Evolutionary conservation across 352 stramenopile genomes (phyloP).

Genomic region (Phytophthora cryptogea): DNA sequence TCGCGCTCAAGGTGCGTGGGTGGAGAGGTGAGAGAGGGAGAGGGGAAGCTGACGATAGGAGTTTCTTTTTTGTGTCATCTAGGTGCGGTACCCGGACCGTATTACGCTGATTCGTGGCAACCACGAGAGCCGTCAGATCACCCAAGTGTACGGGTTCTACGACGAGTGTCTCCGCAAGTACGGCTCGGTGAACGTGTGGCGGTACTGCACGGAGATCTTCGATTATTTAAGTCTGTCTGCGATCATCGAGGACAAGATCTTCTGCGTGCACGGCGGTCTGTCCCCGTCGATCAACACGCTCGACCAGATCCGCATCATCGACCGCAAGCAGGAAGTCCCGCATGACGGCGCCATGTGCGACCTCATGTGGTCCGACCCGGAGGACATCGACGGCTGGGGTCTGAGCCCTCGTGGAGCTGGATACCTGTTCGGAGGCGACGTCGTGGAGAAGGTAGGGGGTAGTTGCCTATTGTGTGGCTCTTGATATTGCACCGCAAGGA

Average conservation of each 20-base stretch:
- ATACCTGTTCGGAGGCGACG: slow-evolving; percentile 98
- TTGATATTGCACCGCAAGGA: neutral
- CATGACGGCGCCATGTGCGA: slow-evolving; percentile 99
- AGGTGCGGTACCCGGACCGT: slow-evolving; percentile 97
- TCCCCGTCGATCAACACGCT: slow-evolving; percentile 92
- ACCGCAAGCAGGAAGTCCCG: slow-evolving; percentile 99
- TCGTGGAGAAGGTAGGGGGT: slow-evolving; percentile 91
- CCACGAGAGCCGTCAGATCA: slow-evolving; percentile 99
- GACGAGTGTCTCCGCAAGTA: slow-evolving; percentile 99
- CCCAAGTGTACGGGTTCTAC: slow-evolving; percentile 99
- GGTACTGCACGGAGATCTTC: slow-evolving; percentile 99
- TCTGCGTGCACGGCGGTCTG: slow-evolving; percentile 99
- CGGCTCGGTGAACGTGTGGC: slow-evolving; percentile 98
- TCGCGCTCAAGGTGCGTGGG: slow-evolving; percentile 96
- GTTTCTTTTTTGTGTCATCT: slow-evolving; percentile 8
- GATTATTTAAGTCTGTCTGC: slow-evolving; percentile 98
- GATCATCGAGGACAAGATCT: slow-evolving; percentile 99
- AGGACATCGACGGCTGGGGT: slow-evolving; percentile 99
- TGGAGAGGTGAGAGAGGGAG: neutral
- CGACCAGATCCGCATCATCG: slow-evolving; percentile 91
- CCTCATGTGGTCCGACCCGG: slow-evolving; percentile 94
- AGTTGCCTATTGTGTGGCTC: neutral
- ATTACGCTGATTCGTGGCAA: slow-evolving; percentile 99
- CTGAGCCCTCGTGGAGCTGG: slow-evolving; percentile 96
- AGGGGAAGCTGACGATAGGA: neutral